phyloP scores from a whole-genome alignment of 371 early-diverging fungal genomes.

The Mortierella sp. region DNA sequence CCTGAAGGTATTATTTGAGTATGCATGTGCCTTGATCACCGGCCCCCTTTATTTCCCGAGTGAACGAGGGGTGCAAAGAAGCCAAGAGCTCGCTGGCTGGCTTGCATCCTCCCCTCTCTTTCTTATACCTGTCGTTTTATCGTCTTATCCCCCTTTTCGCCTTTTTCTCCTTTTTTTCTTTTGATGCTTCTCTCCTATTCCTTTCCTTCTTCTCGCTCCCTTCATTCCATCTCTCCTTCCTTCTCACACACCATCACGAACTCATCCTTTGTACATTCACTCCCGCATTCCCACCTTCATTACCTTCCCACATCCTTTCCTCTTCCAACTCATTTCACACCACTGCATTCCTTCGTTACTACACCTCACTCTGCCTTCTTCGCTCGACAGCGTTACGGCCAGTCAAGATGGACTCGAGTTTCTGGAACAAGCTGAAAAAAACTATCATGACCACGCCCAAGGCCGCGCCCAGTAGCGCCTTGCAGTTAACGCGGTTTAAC shows the following conservation, averaged over 20 bases:
- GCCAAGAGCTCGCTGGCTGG: not conserved
- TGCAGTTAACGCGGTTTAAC: slow-evolving; percentile 81
- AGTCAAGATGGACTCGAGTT: slow-evolving; percentile 42
- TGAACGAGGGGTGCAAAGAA: not conserved
- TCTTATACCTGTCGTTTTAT: not conserved
- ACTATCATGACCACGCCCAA: slow-evolving; percentile 75
- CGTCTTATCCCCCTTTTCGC: not conserved
- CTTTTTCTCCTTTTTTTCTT: not conserved
- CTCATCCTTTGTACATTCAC: not conserved
- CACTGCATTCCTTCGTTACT: not conserved
- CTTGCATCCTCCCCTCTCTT: not conserved
- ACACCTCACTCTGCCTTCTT: not conserved
- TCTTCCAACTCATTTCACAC: not conserved
- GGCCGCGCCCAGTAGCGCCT: slow-evolving; percentile 71
- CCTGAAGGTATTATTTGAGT: not conserved
- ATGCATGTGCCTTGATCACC: slow-evolving; percentile 5
- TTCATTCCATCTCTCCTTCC: slow-evolving; percentile 7
- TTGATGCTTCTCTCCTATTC: not conserved
- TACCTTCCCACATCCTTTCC: not conserved
- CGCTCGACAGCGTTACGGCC: not conserved
- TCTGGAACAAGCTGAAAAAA: slow-evolving; percentile 62
- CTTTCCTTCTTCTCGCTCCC: slow-evolving; percentile 2
- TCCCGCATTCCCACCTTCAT: not conserved
- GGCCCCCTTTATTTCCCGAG: slow-evolving; percentile 2
- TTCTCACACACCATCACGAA: not conserved